Evolutionary conservation across 2,329 filamentous ascomycete species (phyloP).

Genomic region (Paradendryphiella salina): DNA sequence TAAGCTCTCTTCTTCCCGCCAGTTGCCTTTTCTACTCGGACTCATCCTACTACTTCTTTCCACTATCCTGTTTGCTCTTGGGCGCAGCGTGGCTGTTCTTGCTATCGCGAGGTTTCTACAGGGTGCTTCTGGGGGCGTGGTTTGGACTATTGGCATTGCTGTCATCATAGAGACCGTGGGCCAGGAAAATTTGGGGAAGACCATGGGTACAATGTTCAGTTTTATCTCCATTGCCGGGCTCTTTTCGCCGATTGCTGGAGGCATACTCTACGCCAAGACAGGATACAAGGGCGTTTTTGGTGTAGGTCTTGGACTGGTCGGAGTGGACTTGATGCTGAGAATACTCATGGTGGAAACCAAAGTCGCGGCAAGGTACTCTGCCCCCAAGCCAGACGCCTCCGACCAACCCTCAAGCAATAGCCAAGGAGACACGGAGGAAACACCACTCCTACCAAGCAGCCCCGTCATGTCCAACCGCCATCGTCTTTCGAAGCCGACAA

Average conservation of each 20-base stretch:
- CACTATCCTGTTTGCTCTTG: slow-evolving; percentile 60
- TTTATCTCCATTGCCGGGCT: slow-evolving; percentile 63
- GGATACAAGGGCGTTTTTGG: slow-evolving; percentile 64
- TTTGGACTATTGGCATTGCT: slow-evolving; percentile 63
- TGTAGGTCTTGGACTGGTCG: slow-evolving; percentile 58
- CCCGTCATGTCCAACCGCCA: slow-evolving; percentile 41
- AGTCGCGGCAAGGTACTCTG: slow-evolving; percentile 53
- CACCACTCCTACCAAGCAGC: slow-evolving; percentile 25
- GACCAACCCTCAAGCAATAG: slow-evolving; percentile 8
- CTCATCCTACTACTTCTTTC: slow-evolving; percentile 57
- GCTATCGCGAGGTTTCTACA: slow-evolving; percentile 60
- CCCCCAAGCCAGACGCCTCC: slow-evolving; percentile 12
- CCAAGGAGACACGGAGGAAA: slow-evolving; percentile 29
- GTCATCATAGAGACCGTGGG: slow-evolving; percentile 63
- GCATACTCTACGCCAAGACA: slow-evolving; percentile 61
- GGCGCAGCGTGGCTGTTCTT: slow-evolving; percentile 54
- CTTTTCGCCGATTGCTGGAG: slow-evolving; percentile 62
- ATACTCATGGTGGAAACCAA: slow-evolving; percentile 66
- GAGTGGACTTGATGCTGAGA: slow-evolving; percentile 63
- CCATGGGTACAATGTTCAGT: slow-evolving; percentile 64
- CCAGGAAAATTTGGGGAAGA: slow-evolving; percentile 61
- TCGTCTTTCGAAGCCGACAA: slow-evolving; percentile 50
- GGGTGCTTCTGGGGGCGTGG: slow-evolving; percentile 60
- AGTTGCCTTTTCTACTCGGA: slow-evolving; percentile 62
- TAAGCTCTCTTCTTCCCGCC: slow-evolving; percentile 54